Conservation (phyloP, 371 early-diverging fungal genomes). For the Syncephalastrum monosporum region DNA sequence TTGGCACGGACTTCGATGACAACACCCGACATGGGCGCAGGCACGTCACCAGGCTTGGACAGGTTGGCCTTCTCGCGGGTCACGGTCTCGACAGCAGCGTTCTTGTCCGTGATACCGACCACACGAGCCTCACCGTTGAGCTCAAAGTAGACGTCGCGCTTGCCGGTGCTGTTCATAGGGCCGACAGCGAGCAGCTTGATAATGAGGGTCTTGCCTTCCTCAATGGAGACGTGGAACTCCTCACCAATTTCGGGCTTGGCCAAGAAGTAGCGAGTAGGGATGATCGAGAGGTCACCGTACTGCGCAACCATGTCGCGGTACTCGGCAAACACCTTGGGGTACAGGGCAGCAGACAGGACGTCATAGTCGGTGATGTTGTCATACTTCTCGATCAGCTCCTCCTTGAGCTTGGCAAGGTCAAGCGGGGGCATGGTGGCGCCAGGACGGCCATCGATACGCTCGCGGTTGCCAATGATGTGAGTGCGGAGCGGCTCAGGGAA, state of each 20-base stretch:
- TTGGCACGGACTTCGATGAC: slow-evolving; percentile 89
- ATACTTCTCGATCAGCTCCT: slow-evolving; percentile 75
- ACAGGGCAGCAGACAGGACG: slow-evolving; percentile 84
- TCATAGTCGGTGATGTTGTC: slow-evolving; percentile 82
- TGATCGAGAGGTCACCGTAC: slow-evolving; percentile 82
- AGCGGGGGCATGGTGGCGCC: slow-evolving; percentile 80
- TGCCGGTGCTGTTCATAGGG: slow-evolving; percentile 73
- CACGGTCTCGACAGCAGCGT: slow-evolving; percentile 61
- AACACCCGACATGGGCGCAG: slow-evolving; percentile 96
- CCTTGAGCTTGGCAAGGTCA: slow-evolving; percentile 73
- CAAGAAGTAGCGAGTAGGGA: slow-evolving; percentile 92
- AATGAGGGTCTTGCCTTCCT: slow-evolving; percentile 88
- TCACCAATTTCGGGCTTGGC: slow-evolving; percentile 82
- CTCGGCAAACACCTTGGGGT: slow-evolving; percentile 94
- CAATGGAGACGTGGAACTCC: slow-evolving; percentile 85
- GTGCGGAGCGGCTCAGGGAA: slow-evolving; percentile 90
- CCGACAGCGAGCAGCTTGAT: slow-evolving; percentile 90
- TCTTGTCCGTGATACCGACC: slow-evolving; percentile 66
- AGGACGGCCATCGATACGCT: slow-evolving; percentile 83
- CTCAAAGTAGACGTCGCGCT: slow-evolving; percentile 93
- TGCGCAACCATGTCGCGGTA: slow-evolving; percentile 68
- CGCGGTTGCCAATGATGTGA: slow-evolving; percentile 75
- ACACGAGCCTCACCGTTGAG: slow-evolving; percentile 93
- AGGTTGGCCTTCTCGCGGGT: slow-evolving; percentile 80
- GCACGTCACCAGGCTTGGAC: slow-evolving; percentile 77